phyloP scores from a whole-genome alignment of 306 rosid genomes.

The Sesbania bispinosa region DNA sequence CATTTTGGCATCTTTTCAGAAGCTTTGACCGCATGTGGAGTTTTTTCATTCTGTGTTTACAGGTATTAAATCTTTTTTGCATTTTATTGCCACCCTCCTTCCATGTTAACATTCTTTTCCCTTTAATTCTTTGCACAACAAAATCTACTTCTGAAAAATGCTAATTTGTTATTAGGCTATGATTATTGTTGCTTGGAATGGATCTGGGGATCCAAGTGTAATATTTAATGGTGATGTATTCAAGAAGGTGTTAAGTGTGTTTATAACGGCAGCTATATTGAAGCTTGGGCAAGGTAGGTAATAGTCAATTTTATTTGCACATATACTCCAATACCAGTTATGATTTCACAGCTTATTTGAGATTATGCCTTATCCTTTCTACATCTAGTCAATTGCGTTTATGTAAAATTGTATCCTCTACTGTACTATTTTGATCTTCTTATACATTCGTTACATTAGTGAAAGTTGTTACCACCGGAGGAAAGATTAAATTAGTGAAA shows the following conservation, averaged over 20 bases:
- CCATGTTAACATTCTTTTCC: not conserved
- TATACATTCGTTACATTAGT: not conserved
- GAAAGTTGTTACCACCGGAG: not conserved
- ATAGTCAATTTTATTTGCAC: not conserved
- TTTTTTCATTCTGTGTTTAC: slow-evolving; percentile 86
- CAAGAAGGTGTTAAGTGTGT: slow-evolving; percentile 90
- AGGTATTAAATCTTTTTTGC: slow-evolving; percentile 49
- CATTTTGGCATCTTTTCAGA: slow-evolving; percentile 96
- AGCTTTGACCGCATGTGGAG: slow-evolving; percentile 99
- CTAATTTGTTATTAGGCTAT: slow-evolving; percentile 56
- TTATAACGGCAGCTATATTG: slow-evolving; percentile 93
- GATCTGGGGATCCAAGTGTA: slow-evolving; percentile 73
- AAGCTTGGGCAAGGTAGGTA: slow-evolving; percentile 90
- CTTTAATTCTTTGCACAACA: not conserved
- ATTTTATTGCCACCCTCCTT: slow-evolving; percentile 18
- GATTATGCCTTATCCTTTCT: not conserved
- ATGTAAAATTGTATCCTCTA: not conserved
- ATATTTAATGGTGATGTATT: slow-evolving; percentile 65
- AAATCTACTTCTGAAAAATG: slow-evolving; percentile 19
- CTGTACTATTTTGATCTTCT: not conserved
- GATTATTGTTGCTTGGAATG: slow-evolving; percentile 96
- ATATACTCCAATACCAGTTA: slow-evolving; percentile 3
- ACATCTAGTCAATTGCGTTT: not conserved
- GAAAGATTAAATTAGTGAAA: not conserved
- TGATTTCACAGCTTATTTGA: not conserved